Base-by-base conservation (phyloP, 2,329 filamentous ascomycete genomes). In the Talaromyces sp. region DNA sequence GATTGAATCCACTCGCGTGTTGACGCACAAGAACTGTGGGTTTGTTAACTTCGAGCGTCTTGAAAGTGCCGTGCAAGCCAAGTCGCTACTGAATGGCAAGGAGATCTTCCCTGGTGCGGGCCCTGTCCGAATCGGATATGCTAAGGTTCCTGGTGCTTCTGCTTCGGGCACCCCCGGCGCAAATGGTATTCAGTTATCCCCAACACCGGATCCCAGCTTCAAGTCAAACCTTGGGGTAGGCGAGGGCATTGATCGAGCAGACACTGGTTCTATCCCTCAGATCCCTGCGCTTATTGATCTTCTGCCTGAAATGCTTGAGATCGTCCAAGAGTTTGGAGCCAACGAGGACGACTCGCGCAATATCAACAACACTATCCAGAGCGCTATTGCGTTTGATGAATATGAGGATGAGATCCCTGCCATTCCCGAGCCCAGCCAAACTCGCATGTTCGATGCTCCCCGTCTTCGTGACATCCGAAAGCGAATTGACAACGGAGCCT, bases 1-100 rank as follows among this genome's bases (percentile, higher is more conserved):
- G 3, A 96, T 99, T 58, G 82, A 94, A 61, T 97, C 93, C 3
- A 93, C 91, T 24, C 85, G 94, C 59, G 94, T 99, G 4, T 80
- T 99, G 56, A 97, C 94, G 0, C 91, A 99, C 79, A 99, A 99
- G 81, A 97, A 96, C 75, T 99, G 94, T 70, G 94, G 93, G 3
- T 99, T 99, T 65, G 93, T 99, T 69, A 99, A 99, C 74, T 99
- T 96, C 67, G 91, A 97, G 74, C 87, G 85, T 54, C 77, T 94
- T 27, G 92, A 97, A 60, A 96, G 91, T 69, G 94, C 94, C 51
- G 87, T 97, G 35, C 86, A 90, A 55, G 94, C 94, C 14, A 95
- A 93, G 71, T 86, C 86, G 13, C 83, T 87, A 68, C 86, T 96
- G 75, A 97, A 97, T 66, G 91, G 91, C 65, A 97, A 96, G 74